phyloP scores from a whole-genome alignment of 495 filamentous ascomycete genomes.

The Xylaria venustula region DNA sequence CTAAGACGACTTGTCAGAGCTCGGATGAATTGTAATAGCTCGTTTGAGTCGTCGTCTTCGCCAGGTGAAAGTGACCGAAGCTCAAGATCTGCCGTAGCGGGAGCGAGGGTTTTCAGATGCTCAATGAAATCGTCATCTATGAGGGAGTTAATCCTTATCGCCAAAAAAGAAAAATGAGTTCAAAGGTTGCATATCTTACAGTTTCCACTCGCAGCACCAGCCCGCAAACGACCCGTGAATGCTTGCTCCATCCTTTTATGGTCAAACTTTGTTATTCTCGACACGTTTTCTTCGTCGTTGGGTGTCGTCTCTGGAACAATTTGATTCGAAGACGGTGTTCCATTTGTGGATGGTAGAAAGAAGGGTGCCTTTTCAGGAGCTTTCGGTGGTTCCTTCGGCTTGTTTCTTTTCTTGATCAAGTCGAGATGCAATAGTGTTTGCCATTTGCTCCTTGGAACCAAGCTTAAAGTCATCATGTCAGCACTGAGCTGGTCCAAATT shows the following conservation, averaged over 20 bases:
- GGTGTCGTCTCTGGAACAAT: conserved; percentile 19
- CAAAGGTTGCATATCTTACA: conserved; percentile 40
- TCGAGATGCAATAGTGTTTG: conserved; percentile 91
- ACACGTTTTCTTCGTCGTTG: conserved; percentile 20
- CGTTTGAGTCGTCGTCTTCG: conserved; percentile 42
- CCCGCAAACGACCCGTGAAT: conserved; percentile 61
- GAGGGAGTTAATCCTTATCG: conserved; percentile 11
- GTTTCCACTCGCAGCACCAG: conserved; percentile 44
- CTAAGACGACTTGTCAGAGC: conserved; percentile 69
- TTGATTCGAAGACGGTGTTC: conserved; percentile 28
- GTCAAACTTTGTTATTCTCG: conserved; percentile 40
- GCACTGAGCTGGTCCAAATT: conserved; percentile 71
- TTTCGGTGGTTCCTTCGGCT: conserved; percentile 88
- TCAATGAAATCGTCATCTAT: conserved; percentile 62
- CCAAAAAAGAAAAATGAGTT: background rate
- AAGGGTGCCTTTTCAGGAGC: conserved; percentile 93
- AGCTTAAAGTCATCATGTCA: conserved; percentile 80
- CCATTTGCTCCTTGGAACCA: conserved; percentile 88
- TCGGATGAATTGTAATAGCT: conserved; percentile 62
- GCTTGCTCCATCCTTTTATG: conserved; percentile 41
- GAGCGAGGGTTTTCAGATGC: conserved; percentile 74
- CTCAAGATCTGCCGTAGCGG: conserved; percentile 81
- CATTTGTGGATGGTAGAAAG: conserved; percentile 75
- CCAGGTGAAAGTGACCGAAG: conserved; percentile 71
- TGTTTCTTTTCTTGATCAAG: conserved; percentile 87